Percentiles rank a stretch among this genome's conserved stretches.
phyloP scores from a whole-genome alignment of 75 land plant species.

The Cunninghamia lanceolata region DNA sequence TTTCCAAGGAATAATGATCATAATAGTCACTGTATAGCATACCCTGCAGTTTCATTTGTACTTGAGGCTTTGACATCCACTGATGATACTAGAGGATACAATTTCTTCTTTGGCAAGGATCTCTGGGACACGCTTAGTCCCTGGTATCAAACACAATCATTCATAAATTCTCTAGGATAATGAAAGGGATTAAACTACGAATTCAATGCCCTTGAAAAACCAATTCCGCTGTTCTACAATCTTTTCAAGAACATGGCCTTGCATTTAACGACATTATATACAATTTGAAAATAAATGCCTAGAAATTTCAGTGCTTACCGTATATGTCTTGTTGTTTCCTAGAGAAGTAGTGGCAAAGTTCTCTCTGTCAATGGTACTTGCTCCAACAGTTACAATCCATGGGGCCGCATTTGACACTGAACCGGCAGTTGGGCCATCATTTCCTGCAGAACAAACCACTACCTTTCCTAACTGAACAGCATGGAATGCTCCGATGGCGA shows the following conservation, averaged over 20 bases:
- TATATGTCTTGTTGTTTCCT: conserved; percentile 10
- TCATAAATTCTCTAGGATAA: neutral
- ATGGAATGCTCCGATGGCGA: conserved; percentile 32
- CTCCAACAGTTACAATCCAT: conserved; percentile 38
- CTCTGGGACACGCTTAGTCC: conserved; percentile 17
- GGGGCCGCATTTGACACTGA: conserved; percentile 32
- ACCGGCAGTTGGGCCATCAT: conserved; percentile 21
- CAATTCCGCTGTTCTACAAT: neutral
- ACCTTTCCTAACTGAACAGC: conserved; percentile 20
- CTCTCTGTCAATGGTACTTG: conserved; percentile 24
- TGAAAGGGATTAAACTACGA: neutral
- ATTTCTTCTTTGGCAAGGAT: conserved; percentile 4
- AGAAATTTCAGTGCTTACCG: conserved; percentile 7
- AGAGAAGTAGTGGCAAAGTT: conserved; percentile 12
- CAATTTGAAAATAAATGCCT: neutral
- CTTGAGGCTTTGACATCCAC: conserved; percentile 9
- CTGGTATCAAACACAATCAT: conserved; percentile 2
- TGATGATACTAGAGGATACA: conserved; percentile 20
- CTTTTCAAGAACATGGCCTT: neutral
- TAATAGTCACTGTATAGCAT: neutral
- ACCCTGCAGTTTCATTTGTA: neutral
- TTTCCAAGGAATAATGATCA: neutral
- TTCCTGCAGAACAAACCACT: conserved; percentile 26
- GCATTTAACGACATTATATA: neutral
- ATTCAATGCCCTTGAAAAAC: neutral